phyloP scores from a whole-genome alignment of 352 stramenopile genomes.

The Pythium myriotylum region DNA sequence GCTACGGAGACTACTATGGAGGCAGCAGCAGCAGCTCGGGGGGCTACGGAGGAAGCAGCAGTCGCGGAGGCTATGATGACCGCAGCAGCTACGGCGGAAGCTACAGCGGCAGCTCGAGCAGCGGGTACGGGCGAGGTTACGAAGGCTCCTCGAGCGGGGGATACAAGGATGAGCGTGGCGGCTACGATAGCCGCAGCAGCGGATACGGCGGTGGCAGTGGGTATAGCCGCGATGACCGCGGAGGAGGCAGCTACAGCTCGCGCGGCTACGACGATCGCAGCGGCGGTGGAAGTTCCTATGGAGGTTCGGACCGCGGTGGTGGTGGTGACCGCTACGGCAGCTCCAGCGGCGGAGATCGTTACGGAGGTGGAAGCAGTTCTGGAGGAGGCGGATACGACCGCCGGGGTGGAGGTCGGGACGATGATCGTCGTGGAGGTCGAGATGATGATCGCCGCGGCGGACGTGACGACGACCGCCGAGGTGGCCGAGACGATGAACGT shows the following conservation, averaged over 20 bases:
- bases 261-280: constrained; percentile 26
- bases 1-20: constrained; percentile 19
- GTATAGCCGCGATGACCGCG: constrained; percentile 29
- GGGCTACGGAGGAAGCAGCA: constrained; percentile 28
- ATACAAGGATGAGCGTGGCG: constrained; percentile 20
- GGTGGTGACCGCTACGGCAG: constrained; percentile 16
- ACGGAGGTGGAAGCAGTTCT: constrained; percentile 16
- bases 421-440: constrained; percentile 9
- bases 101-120: constrained; percentile 21
- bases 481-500: constrained; percentile 21
- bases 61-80: constrained; percentile 35
- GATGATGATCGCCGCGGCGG: constrained; percentile 21
- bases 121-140: constrained; percentile 25
- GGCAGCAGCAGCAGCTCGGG: constrained; percentile 19
- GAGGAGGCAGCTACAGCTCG: constrained; percentile 17
- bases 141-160: constrained; percentile 19
- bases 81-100: constrained; percentile 24
- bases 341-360: constrained; percentile 18
- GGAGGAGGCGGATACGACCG: constrained; percentile 28
- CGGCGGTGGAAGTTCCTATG: constrained; percentile 24
- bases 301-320: constrained; percentile 18
- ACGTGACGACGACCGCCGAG: constrained; percentile 3
- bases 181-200: constrained; percentile 1
- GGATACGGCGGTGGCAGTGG: constrained; percentile 16
- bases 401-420: constrained; percentile 16